Percentiles rank a stretch among this genome's conserved stretches.
phyloP scores from a whole-genome alignment of 768 basidiomycete species.

The Tephrocybe sp. region DNA sequence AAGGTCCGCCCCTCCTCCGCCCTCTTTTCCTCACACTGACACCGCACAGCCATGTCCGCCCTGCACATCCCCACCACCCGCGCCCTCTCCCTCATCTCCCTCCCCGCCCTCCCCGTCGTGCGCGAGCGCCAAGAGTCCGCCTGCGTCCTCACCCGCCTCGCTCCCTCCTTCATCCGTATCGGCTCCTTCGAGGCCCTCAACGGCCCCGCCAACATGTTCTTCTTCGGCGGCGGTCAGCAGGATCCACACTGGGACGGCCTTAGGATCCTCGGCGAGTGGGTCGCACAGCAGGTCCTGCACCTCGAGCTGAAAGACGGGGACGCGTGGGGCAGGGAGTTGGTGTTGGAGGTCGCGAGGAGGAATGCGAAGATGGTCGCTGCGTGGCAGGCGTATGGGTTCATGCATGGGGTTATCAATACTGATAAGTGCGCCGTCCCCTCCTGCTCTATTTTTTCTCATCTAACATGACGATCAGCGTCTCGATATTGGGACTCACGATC shows the following conservation, averaged over 20 bases:
- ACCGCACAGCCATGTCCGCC: conserved; percentile 51
- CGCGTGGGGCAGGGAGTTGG: conserved; percentile 70
- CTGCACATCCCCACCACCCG: conserved; percentile 88
- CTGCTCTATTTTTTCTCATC: background rate
- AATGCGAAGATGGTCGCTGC: conserved; percentile 93
- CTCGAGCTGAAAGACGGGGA: conserved; percentile 44
- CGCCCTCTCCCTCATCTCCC: conserved; percentile 74
- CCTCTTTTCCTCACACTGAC: background rate
- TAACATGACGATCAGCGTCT: conserved; percentile 47
- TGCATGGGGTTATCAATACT: conserved; percentile 97
- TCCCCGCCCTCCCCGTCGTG: conserved; percentile 70
- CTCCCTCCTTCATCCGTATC: conserved; percentile 89
- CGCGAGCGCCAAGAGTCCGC: conserved; percentile 77
- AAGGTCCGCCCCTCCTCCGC: conserved; percentile 51
- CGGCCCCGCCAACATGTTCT: conserved; percentile 60
- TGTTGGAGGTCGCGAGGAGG: conserved; percentile 76
- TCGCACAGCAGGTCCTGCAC: conserved; percentile 57
- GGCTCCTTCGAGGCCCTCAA: conserved; percentile 89
- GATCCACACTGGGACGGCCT: conserved; percentile 73
- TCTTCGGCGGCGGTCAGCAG: conserved; percentile 80
- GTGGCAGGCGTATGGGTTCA: conserved; percentile 95
- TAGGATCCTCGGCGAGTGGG: conserved; percentile 75
- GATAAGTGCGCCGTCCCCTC: conserved; percentile 62
- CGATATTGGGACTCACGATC: conserved; percentile 72
- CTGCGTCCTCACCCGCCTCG: conserved; percentile 75